Conservation (phyloP, 352 stramenopile genomes). For the Chrysophaeum taylorii region DNA sequence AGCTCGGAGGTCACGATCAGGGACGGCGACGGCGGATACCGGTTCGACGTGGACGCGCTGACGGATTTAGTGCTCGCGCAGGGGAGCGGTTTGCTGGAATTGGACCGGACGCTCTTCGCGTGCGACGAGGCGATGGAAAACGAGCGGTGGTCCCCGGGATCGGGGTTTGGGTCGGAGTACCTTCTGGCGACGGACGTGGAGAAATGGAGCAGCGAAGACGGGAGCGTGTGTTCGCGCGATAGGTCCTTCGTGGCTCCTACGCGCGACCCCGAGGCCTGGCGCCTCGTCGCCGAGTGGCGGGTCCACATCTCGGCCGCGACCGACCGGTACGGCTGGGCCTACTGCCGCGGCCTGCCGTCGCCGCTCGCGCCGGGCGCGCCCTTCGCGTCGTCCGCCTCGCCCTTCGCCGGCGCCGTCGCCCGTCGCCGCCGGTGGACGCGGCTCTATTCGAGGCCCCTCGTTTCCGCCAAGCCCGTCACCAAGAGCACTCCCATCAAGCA, state of each 20-base stretch:
- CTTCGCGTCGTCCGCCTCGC: neutral
- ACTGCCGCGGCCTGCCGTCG: neutral
- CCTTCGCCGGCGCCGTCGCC: neutral
- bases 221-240: neutral
- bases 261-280: neutral
- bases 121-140: constrained; percentile 5
- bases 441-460: neutral
- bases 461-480: no score
- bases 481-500: no score
- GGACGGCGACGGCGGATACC: neutral
- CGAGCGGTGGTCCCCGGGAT: neutral
- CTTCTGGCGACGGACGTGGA: neutral
- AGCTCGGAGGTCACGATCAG: no score
- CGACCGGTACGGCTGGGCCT: neutral
- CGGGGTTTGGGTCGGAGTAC: neutral
- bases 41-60: neutral
- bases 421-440: neutral
- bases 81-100: neutral
- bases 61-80: neutral
- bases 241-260: neutral
- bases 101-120: neutral
- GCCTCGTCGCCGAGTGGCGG: neutral
- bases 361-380: neutral
- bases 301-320: neutral
- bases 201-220: neutral